phyloP scores from a whole-genome alignment of 352 stramenopile species.

The Phytopythium cucurbitacearum region DNA sequence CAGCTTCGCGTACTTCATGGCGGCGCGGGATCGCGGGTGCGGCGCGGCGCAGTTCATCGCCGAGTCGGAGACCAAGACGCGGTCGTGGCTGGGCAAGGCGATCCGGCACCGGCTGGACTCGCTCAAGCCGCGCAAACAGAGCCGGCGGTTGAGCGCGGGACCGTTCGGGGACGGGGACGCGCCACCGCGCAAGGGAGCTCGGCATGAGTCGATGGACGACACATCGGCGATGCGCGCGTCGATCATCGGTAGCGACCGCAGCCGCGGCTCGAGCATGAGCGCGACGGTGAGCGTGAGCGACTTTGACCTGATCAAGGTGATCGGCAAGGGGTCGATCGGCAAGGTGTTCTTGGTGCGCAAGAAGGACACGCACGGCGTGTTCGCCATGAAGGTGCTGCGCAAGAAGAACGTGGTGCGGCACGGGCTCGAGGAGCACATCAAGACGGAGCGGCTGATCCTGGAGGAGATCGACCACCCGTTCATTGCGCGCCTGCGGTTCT shows the following conservation, averaged over 20 bases:
- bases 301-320: slow-evolving; percentile 83
- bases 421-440: slow-evolving; percentile 93
- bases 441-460: slow-evolving; percentile 97
- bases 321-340: slow-evolving; percentile 82
- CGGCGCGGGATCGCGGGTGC: slow-evolving; percentile 49
- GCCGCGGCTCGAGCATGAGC: slow-evolving; percentile 21
- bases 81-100: slow-evolving; percentile 58
- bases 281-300: slow-evolving; percentile 84
- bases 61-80: slow-evolving; percentile 52
- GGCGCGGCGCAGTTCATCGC: slow-evolving; percentile 50
- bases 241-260: slow-evolving; percentile 34
- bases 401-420: slow-evolving; percentile 91
- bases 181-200: slow-evolving; percentile 37
- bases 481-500: slow-evolving; percentile 96
- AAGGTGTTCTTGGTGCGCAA: slow-evolving; percentile 89
- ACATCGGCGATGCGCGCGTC: slow-evolving; percentile 55
- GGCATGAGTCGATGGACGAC: slow-evolving; percentile 32
- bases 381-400: slow-evolving; percentile 99
- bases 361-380: slow-evolving; percentile 87
- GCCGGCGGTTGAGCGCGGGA: slow-evolving; percentile 34
- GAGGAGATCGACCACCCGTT: slow-evolving; percentile 97
- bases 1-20: slow-evolving; percentile 69
- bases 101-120: slow-evolving; percentile 64
- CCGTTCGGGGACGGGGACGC: slow-evolving; percentile 1
- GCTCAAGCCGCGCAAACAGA: slow-evolving; percentile 56